phyloP scores from a whole-genome alignment of 2,329 filamentous ascomycete species.

The Trichoderma sp. region DNA sequence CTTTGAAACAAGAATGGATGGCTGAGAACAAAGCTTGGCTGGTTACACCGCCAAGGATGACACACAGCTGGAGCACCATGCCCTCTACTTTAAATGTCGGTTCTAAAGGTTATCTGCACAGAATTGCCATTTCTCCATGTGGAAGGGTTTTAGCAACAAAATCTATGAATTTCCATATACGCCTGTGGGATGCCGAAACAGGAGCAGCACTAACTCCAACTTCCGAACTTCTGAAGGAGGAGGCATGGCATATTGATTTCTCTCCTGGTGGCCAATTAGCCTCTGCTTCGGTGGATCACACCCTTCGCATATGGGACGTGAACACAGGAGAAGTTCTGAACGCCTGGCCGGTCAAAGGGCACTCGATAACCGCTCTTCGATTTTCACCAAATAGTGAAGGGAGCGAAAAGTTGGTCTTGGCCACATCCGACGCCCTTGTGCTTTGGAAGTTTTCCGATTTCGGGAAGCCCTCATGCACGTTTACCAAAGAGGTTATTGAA shows the following conservation, averaged over 20 bases:
- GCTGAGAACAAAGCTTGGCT: background rate
- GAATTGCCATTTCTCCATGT: background rate
- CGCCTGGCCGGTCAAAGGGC: no score
- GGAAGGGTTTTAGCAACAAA: background rate
- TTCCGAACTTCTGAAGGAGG: no score
- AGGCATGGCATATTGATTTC: background rate
- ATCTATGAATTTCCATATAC: fast-evolving
- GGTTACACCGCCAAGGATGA: background rate
- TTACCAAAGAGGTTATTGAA: background rate
- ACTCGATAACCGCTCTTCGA: background rate
- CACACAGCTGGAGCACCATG: background rate
- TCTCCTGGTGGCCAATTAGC: background rate
- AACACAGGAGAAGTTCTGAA: background rate
- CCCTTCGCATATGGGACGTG: background rate
- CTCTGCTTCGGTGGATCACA: background rate
- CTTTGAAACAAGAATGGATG: background rate
- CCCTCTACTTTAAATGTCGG: no score
- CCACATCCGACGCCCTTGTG: background rate
- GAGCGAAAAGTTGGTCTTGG: background rate
- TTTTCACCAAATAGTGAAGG: background rate
- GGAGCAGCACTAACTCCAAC: background rate
- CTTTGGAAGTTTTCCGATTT: background rate
- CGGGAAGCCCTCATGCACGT: no score
- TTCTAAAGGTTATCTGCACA: no score
- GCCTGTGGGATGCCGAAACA: background rate